phyloP scores from a whole-genome alignment of 2,329 filamentous ascomycete species.

The Xenosphaeropsis pyriputrescens region DNA sequence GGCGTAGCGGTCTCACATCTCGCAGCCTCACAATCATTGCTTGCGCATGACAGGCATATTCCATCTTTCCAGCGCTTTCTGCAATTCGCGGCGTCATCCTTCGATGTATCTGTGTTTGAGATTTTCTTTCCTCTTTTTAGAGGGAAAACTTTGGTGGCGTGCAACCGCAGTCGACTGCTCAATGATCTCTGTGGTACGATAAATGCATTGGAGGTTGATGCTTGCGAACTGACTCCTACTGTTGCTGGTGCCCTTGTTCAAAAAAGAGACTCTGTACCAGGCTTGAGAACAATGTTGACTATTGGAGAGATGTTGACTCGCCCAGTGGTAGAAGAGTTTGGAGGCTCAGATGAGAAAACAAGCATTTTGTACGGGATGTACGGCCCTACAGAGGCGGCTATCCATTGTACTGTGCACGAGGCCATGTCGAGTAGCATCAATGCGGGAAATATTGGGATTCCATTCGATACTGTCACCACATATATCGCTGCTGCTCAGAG shows the following conservation, averaged over 20 bases:
- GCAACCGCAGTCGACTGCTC: constrained; percentile 54
- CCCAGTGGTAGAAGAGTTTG: constrained; percentile 67
- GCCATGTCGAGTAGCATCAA: constrained; percentile 39
- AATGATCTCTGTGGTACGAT: constrained; percentile 60
- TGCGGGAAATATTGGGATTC: constrained; percentile 59
- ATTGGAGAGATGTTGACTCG: constrained; percentile 88
- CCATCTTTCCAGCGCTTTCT: constrained; percentile 67
- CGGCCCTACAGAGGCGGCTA: constrained; percentile 80
- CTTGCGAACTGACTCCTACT: constrained; percentile 78
- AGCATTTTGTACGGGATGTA: constrained; percentile 88
- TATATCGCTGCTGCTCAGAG: constrained; percentile 13
- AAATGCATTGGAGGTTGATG: constrained; percentile 54
- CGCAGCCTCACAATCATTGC: constrained; percentile 66
- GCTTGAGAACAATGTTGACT: constrained; percentile 58
- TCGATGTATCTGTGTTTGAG: constrained; percentile 90
- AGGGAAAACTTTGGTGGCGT: constrained; percentile 58
- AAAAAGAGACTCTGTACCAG: constrained; percentile 50
- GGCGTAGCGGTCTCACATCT: constrained; percentile 71
- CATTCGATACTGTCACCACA: constrained; percentile 55
- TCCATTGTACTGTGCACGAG: constrained; percentile 72
- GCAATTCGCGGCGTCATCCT: constrained; percentile 84
- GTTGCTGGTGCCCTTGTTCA: constrained; percentile 67
- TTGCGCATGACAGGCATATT: constrained; percentile 68
- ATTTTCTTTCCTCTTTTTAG: constrained; percentile 79
- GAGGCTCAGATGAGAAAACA: constrained; percentile 22